A percentile compares a stretch with the other conserved stretches of the same genome.
phyloP scores from a whole-genome alignment of 1,284 basidiomycete species.

The Bondarzewia mesenterica region DNA sequence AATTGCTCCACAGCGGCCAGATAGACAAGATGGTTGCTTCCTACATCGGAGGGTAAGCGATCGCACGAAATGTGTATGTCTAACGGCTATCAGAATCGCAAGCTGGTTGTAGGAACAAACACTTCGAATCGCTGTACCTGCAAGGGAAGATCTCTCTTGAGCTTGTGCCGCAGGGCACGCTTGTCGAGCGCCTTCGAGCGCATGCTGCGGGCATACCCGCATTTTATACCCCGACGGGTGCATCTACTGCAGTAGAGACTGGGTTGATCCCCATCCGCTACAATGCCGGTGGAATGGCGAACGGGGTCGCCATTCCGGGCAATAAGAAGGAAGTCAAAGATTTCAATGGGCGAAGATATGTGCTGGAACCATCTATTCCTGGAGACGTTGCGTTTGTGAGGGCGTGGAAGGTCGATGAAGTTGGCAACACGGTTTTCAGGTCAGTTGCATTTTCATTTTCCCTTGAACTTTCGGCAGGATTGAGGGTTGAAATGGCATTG shows the following conservation, averaged over 20 bases:
- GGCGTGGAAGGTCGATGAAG: slow-evolving; percentile 94
- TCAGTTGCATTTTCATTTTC: no score
- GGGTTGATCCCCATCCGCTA: slow-evolving; percentile 73
- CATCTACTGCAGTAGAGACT: slow-evolving; percentile 79
- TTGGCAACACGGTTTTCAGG: slow-evolving; percentile 83
- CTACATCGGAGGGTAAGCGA: slow-evolving; percentile 73
- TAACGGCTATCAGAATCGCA: neutral
- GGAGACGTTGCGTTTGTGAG: slow-evolving; percentile 87
- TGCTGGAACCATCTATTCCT: slow-evolving; percentile 82
- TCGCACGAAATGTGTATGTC: neutral
- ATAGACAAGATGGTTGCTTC: slow-evolving; percentile 82
- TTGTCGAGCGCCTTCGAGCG: slow-evolving; percentile 86
- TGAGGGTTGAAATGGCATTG: no score
- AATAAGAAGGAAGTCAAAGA: slow-evolving; percentile 74
- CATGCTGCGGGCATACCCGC: slow-evolving; percentile 94
- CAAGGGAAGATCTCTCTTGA: slow-evolving; percentile 79
- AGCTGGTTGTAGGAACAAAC: slow-evolving; percentile 52
- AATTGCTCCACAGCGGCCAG: slow-evolving; percentile 70
- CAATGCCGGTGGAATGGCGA: slow-evolving; percentile 56
- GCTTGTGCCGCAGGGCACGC: slow-evolving; percentile 85
- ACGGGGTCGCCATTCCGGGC: slow-evolving; percentile 62
- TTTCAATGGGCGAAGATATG: slow-evolving; percentile 78
- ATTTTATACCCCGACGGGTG: slow-evolving; percentile 93
- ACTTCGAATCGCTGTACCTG: slow-evolving; percentile 73
- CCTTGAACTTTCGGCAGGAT: no score